A percentile compares a stretch with the other conserved stretches of the same genome.
Conservation (phyloP, 805 yeast genomes). For the Yamadazyma scolyti region DNA sequence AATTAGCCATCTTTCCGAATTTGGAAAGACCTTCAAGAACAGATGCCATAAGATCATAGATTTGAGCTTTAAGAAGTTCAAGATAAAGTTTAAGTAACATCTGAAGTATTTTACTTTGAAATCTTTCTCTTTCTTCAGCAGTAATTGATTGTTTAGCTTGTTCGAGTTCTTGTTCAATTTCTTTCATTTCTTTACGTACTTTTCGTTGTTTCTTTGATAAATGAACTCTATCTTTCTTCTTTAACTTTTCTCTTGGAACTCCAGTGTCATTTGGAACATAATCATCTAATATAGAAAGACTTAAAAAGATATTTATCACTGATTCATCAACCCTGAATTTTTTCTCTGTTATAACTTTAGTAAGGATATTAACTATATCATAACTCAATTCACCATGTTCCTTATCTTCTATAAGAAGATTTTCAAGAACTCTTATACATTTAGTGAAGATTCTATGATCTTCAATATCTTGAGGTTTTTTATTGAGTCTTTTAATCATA, state of each 20-base stretch:
- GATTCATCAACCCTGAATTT: slow-evolving; percentile 81
- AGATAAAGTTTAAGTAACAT: slow-evolving; percentile 68
- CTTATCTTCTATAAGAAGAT: slow-evolving; percentile 69
- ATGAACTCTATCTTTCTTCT: slow-evolving; percentile 87
- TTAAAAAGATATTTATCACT: slow-evolving; percentile 67
- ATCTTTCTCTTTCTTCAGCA: slow-evolving; percentile 78
- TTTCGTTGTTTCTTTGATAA: slow-evolving; percentile 87
- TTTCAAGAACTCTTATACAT: slow-evolving; percentile 64
- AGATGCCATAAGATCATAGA: slow-evolving; percentile 61
- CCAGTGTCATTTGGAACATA: slow-evolving; percentile 64
- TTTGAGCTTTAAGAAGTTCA: slow-evolving; percentile 63
- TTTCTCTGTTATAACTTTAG: slow-evolving; percentile 69
- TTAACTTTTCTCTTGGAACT: slow-evolving; percentile 45
- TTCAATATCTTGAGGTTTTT: slow-evolving; percentile 49
- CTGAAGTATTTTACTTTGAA: slow-evolving; percentile 81
- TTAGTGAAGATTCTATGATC: slow-evolving; percentile 50
- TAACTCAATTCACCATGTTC: slow-evolving; percentile 76
- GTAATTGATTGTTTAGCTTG: slow-evolving; percentile 86
- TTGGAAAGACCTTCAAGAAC: slow-evolving; percentile 89
- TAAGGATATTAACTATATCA: slow-evolving; percentile 65
- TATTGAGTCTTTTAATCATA: slow-evolving; percentile 61
- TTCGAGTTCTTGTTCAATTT: slow-evolving; percentile 84
- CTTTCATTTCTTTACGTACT: slow-evolving; percentile 78
- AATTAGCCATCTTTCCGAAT: slow-evolving; percentile 88
- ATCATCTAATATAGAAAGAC: slow-evolving; percentile 62